These are phyloP conservation scores for Angophora floribunda DNA, from an alignment of 345 rosid genomes.

Conservation along the genomic window DNA sequence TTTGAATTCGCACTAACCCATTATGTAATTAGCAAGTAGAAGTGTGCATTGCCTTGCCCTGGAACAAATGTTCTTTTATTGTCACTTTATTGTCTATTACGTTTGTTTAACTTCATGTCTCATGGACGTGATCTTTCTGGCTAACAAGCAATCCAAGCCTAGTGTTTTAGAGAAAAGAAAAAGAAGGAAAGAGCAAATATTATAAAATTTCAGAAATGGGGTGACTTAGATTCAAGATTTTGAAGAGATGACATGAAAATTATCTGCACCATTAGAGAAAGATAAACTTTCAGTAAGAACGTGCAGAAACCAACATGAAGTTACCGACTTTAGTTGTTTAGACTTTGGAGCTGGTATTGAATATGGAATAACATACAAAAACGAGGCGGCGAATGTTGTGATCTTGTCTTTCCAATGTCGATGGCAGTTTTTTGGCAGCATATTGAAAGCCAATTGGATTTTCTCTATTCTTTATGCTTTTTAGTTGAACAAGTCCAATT, in stretches of 20 bases:
- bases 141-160: not conserved
- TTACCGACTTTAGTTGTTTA: not conserved
- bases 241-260: not conserved
- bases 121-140: not conserved
- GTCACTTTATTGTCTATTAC: not conserved
- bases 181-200: not conserved
- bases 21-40: not conserved
- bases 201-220: not conserved
- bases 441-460: not conserved
- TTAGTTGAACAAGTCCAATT: not conserved
- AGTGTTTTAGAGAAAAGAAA: not conserved
- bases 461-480: not conserved
- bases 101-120: not conserved
- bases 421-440: not conserved
- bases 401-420: not conserved
- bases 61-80: not conserved
- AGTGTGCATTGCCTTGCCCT: not conserved
- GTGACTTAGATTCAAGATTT: not conserved
- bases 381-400: not conserved
- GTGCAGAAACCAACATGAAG: not conserved
- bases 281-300: not conserved
- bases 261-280: not conserved
- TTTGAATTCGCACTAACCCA: not conserved
- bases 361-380: not conserved
- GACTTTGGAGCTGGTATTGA: not conserved